phyloP scores from a whole-genome alignment of 805 yeast species.

The Lipomyces yamadae region DNA sequence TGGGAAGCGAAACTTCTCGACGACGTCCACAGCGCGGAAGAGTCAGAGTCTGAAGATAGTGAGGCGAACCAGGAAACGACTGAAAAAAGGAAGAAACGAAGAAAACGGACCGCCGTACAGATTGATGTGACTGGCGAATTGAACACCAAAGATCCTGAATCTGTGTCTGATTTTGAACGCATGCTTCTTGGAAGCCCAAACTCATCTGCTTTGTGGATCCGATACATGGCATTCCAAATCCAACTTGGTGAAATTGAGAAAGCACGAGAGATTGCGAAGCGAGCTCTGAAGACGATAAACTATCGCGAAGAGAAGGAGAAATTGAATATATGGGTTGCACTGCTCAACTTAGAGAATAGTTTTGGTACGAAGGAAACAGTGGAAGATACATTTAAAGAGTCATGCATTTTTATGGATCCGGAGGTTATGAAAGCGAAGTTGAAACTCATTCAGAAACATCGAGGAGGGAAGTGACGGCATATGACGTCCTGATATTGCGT shows the following conservation, averaged over 20 bases:
- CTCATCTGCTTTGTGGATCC: constrained; percentile 95
- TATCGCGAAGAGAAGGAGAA: constrained; percentile 93
- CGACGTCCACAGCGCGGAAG: constrained; percentile 42
- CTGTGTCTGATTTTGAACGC: constrained; percentile 90
- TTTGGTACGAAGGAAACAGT: constrained; percentile 86
- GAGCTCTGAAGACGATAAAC: constrained; percentile 88
- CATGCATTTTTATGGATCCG: constrained; percentile 92
- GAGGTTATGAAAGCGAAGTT: constrained; percentile 43
- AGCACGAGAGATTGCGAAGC: constrained; percentile 89
- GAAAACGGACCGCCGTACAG: constrained; percentile 48
- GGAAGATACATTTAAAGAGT: constrained; percentile 77
- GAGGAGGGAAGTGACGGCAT: constrained; percentile 13
- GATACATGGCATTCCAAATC: constrained; percentile 96
- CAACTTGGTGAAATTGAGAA: constrained; percentile 92
- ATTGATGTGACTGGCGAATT: constrained; percentile 87
- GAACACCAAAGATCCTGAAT: constrained; percentile 85
- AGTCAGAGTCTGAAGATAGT: constrained; percentile 44
- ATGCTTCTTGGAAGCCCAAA: constrained; percentile 88
- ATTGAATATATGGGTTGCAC: constrained; percentile 93
- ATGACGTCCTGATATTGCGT: not conserved
- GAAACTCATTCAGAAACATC: constrained; percentile 29
- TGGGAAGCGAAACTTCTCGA: constrained; percentile 93
- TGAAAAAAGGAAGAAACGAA: constrained; percentile 55
- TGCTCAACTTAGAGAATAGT: constrained; percentile 88
- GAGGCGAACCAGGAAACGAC: constrained; percentile 41